Base-by-base conservation (phyloP, 1,284 basidiomycete species). In the Trichosporon ovoides region DNA sequence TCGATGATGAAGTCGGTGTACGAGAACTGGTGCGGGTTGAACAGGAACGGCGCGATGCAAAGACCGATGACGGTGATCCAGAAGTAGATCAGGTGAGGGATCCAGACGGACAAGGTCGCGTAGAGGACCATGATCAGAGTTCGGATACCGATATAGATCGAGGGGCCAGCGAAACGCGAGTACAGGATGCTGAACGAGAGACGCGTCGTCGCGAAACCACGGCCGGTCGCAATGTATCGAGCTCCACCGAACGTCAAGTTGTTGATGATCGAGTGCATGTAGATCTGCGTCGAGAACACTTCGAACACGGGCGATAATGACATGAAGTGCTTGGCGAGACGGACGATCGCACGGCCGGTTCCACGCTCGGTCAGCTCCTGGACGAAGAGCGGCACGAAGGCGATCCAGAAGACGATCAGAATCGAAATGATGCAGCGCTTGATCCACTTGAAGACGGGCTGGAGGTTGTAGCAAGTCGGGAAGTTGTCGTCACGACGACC, bases 211-310 rank as follows among this genome's bases (percentile, higher is more conserved):
- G 93, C 93, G 73, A 97, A 97, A 43, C 93, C 93, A 83, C 93
- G 89, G 58, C 93, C 93, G n/a, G 93, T 97, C n/a, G 93, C 92
- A 67, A 97, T 97, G 78, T 96, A 97, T 61, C 93, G 85, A 53
- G 93, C 93, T 60, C 93, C 93, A 78, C 93, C 93, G 63, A 95
- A 95, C 3, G 90, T 93, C 80, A 96, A 80, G 78, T 96, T 93
- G 77, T 87, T 95, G 66, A 95, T 79, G 73, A 96, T 93, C 31
- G 93, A 96, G 72, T 97, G 90, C 53, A 91, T 91, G 75, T 92
- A 91, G 72, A 97, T 96, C 77, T 96, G 93, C 0, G 93, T 96
- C 20, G 89, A 88, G 80, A 96, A 97, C 53, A 97, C 87, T 75
- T 97, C 93, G 76, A 97, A 97, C 36, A 93, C 83, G 2, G 91